Evolutionary conservation across 495 filamentous ascomycete species (phyloP), one percentile per base, ranked within the genome.

Genomic region (Penicillium maclennaniae): DNA sequence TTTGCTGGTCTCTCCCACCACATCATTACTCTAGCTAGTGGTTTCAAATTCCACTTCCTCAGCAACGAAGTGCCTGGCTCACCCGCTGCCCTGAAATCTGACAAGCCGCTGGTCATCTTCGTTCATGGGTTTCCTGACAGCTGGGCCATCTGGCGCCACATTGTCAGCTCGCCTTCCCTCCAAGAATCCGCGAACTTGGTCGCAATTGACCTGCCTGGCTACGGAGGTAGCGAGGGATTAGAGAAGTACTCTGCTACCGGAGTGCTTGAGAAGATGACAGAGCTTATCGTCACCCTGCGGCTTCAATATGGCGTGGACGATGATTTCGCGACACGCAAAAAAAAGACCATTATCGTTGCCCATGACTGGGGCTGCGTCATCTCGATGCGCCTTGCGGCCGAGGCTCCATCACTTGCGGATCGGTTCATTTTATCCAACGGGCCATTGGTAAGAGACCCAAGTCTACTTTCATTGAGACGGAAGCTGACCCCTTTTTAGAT

Each of bases 111-210:
- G 45, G 68, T 81, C 10, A 75, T 84, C 34, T 78, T 82, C 60
- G 68, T 83, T 25, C 81, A 84, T 57, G 81, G 81, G 27, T 84
- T 82, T 49, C 81, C 81, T 7, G 80, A 84, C 56, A 80, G 76
- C 49, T 82, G 75, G 72, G 69, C 69, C 1, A 54, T 81, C 23
- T 84, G 79, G 78, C 72, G 71, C 27, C 55, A 74, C 26, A 61
- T 81, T 8, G 50, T 75, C 2, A 49, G 31, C 20, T 72, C 70
- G 0, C 19, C 59, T 4, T 36, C 54, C 19, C 64, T 80, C 5
- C 70, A 65, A 20, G 19, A 67, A 12, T 27, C 62, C 14, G 67
- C 72, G 14, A 69, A 64, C 7, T 21, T 81, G 9, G 71, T 83
- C 37, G 78, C 78, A 0, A 66, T 83, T 47, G 80, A 83, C 49